Base-by-base conservation (phyloP, 2,329 filamentous ascomycete genomes). In the Fusarium humuli region DNA sequence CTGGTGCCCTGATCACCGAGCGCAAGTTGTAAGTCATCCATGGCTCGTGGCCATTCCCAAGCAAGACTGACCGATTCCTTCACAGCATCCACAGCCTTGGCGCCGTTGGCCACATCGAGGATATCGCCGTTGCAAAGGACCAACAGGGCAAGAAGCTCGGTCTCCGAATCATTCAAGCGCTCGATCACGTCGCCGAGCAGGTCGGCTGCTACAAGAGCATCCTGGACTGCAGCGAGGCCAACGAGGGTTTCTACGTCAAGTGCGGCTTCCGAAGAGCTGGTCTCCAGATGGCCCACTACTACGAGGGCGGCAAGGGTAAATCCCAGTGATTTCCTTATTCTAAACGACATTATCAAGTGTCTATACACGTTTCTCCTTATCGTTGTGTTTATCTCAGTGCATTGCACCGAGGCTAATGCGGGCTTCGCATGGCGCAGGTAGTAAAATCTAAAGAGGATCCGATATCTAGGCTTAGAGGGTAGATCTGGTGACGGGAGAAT, bases 111-210 rank as follows among this genome's bases (percentile, higher is more conserved):
- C 96, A 98, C 82, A 98, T 98, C 81, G 96, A 98, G 81, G 96
- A 99, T 79, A 98, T 99, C 79, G 94, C 95, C 20, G 94, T 99
- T 40, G 90, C 93, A 71, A 94, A 94, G 82, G 93, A 97, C 76
- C 94, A 98, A 83, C 96, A 98, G 82, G 96, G 96, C 74, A 98
- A 98, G 88, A 98, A 97, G 83, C 86, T 98, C 45, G 96, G 96
- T 7, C 84, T 98, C 77, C 88, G 94, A 73, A 91, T 98, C 73
- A 98, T 98, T 76, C 93, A 98, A 83, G 94, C 95, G 10, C 87
- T 99, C 77, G 94, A 98, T 81, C 92, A 87, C 78, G 90, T 98
- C 65, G 94, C 94, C 58, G 90, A 93, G 79, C 88, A 94, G 79
- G 91, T 96, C 61, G 96, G 95, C 58, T 98, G 95, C 83, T 98